Evolutionary conservation across 2,329 filamentous ascomycete genomes (phyloP).

Genomic region (Penicillium vulpinum): DNA sequence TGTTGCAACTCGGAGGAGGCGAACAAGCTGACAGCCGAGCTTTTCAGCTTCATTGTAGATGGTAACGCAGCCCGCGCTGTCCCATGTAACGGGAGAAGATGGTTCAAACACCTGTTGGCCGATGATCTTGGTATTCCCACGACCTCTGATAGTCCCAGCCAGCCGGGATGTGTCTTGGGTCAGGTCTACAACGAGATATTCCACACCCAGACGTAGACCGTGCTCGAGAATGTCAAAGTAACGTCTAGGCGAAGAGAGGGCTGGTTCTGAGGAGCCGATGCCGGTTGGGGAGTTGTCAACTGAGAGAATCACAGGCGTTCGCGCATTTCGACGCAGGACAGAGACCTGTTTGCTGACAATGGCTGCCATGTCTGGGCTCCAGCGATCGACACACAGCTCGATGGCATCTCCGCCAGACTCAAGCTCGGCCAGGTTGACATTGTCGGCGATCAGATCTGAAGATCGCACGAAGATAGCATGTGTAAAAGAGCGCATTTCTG

Average conservation of each 20-base stretch:
- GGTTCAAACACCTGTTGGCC: slow-evolving; percentile 39
- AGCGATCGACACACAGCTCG: slow-evolving; percentile 61
- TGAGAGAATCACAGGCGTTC: slow-evolving; percentile 59
- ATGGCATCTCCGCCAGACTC: slow-evolving; percentile 62
- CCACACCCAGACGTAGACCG: slow-evolving; percentile 42
- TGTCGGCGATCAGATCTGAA: slow-evolving; percentile 35
- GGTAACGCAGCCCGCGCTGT: slow-evolving; percentile 35
- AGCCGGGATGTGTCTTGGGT: slow-evolving; percentile 31
- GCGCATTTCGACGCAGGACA: slow-evolving; percentile 57
- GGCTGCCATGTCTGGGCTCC: slow-evolving; percentile 53
- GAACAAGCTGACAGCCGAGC: slow-evolving; percentile 42
- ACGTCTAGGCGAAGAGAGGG: slow-evolving; percentile 9
- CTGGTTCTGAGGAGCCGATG: slow-evolving; percentile 10
- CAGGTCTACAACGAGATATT: slow-evolving; percentile 43
- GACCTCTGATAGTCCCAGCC: slow-evolving; percentile 30
- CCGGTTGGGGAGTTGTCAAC: slow-evolving; percentile 44
- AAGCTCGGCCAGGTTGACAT: slow-evolving; percentile 51
- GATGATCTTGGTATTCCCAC: slow-evolving; percentile 45
- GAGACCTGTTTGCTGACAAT: slow-evolving; percentile 58
- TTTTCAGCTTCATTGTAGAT: slow-evolving; percentile 38
- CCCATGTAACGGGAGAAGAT: slow-evolving; percentile 33
- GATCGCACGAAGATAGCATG: slow-evolving; percentile 43
- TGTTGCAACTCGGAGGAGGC: slow-evolving; percentile 38
- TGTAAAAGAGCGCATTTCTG: slow-evolving; percentile 55
- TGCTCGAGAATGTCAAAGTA: slow-evolving; percentile 43